Conservation (phyloP, 2,329 filamentous ascomycete genomes). For the Diaporthe australafricana region DNA sequence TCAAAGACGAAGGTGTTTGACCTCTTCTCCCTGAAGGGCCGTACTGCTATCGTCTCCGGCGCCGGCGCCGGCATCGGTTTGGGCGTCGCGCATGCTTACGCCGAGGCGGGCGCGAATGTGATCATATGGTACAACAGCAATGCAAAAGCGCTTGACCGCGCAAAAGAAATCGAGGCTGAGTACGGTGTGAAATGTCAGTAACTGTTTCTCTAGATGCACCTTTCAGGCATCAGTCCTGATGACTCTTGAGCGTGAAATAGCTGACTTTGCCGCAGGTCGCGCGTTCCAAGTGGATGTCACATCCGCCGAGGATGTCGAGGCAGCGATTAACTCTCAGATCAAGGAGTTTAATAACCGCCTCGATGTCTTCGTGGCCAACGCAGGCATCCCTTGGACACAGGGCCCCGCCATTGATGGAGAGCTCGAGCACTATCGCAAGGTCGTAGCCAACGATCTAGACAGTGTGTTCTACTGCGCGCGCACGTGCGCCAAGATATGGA, state of each 20-base stretch:
- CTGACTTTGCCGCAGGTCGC: conserved; percentile 54
- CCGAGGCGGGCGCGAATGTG: conserved; percentile 78
- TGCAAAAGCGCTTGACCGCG: conserved; percentile 70
- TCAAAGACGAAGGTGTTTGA: conserved; percentile 22
- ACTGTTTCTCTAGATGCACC: too few relatives aligned
- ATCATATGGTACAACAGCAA: conserved; percentile 81
- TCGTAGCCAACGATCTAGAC: conserved; percentile 79
- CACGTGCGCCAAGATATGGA: conserved; percentile 76
- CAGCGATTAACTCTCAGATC: conserved; percentile 64
- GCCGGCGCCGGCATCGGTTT: conserved; percentile 76
- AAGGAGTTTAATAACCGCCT: conserved; percentile 79
- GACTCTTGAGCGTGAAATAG: too few relatives aligned
- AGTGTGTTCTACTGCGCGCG: conserved; percentile 83
- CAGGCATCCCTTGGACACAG: conserved; percentile 79
- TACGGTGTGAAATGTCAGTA: conserved; percentile 75
- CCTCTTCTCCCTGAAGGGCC: conserved; percentile 69
- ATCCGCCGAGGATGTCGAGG: conserved; percentile 61
- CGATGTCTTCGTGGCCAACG: conserved; percentile 84
- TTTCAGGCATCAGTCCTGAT: too few relatives aligned
- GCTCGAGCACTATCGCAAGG: conserved; percentile 45
- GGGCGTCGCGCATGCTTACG: conserved; percentile 71
- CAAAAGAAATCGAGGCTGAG: conserved; percentile 71
- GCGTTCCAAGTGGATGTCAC: conserved; percentile 73
- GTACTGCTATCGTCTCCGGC: conserved; percentile 77
- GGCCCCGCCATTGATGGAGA: conserved; percentile 54